Evolutionary conservation across 2,329 filamentous ascomycete species (phyloP), one percentile per base, ranked within the genome.

Genomic region (Calonectria leucothoes): DNA sequence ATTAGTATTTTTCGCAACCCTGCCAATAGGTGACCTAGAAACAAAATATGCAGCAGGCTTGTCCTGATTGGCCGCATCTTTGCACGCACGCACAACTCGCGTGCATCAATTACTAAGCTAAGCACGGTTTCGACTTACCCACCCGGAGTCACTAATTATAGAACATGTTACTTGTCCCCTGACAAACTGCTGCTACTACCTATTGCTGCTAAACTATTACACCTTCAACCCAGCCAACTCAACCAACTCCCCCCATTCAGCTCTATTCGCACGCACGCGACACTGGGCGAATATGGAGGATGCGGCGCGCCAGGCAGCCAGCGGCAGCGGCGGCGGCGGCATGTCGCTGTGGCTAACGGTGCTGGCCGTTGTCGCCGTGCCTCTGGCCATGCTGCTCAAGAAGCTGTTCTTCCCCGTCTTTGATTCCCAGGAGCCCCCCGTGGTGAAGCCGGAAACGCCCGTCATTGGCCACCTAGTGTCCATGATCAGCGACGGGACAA

Each of bases 381-480:
- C 52, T 4, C 17, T 71, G 0, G 8, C 71, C 0, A 10, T 67
- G 0, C 6, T 76, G 1, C 4, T 76, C 10, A 49, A 66, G 6
- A 42, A 55, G 5, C 55, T 65, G 14, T 17, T 49, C 4, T 71
- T 69, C 12, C 73, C 77, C 0, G 55, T 15, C 4, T 11, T 79
- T 11, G 74, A 74, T 2, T 1, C 59, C 1, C 57, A 67, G 10
- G 77, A 79, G 42, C 77, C 77, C 0, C 75, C 75, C 1, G 1
- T 76, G 2, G 0, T 77, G 2, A 76, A 73, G 31, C 74, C 77
- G 1, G 61, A 51, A 8, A 27, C 72, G 10, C 77, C 77, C 6
- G 23, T 74, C 7, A 23, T 78, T 7, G 76, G 77, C 14, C 77
- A 79, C 12, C 31, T 79, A 14, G 49, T 78, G 6, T 61, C 75